Percentiles rank a stretch among this genome's conserved stretches.
These are phyloP conservation scores for Hypoxylon sp. DNA, from an alignment of 2,329 filamentous ascomycete species.

Conservation along the genomic window DNA sequence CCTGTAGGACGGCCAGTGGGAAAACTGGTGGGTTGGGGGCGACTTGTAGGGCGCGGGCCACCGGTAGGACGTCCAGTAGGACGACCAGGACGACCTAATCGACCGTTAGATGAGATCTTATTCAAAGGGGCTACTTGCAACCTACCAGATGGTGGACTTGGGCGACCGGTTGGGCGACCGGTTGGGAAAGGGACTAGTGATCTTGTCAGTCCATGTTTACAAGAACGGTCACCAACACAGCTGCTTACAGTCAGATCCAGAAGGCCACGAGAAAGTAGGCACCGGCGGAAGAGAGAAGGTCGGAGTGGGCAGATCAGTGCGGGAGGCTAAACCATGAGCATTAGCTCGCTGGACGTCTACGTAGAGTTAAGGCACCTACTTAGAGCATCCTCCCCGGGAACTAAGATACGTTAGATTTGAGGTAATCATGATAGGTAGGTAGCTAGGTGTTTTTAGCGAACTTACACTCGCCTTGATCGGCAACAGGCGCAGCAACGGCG, in stretches of 20 bases:
- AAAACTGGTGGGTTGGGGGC: constrained; percentile 23
- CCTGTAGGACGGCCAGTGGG: constrained; percentile 30
- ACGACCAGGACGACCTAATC: constrained; percentile 10
- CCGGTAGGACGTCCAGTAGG: constrained; percentile 25
- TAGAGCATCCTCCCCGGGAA: constrained; percentile 12
- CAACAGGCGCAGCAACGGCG: constrained; percentile 33
- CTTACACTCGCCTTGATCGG: constrained; percentile 20
- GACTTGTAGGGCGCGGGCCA: constrained; percentile 20
- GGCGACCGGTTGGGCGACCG: constrained; percentile 19
- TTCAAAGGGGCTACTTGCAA: neutral
- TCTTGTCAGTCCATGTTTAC: constrained; percentile 10
- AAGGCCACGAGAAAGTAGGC: constrained; percentile 18
- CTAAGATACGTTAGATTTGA: constrained; percentile 13
- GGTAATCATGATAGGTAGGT: neutral
- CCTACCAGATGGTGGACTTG: too few relatives aligned
- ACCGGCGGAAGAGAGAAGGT: constrained; percentile 23
- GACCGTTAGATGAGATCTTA: neutral
- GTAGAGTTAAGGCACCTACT: constrained; percentile 8
- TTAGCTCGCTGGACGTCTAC: neutral
- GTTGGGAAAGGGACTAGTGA: constrained; percentile 32
- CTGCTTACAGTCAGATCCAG: constrained; percentile 36
- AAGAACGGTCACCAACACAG: neutral
- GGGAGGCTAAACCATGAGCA: neutral
- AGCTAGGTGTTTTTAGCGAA: neutral
- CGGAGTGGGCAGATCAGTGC: constrained; percentile 21